Evolutionary conservation across 2,329 filamentous ascomycete genomes (phyloP).

Genomic region (Sarocladium strictum): DNA sequence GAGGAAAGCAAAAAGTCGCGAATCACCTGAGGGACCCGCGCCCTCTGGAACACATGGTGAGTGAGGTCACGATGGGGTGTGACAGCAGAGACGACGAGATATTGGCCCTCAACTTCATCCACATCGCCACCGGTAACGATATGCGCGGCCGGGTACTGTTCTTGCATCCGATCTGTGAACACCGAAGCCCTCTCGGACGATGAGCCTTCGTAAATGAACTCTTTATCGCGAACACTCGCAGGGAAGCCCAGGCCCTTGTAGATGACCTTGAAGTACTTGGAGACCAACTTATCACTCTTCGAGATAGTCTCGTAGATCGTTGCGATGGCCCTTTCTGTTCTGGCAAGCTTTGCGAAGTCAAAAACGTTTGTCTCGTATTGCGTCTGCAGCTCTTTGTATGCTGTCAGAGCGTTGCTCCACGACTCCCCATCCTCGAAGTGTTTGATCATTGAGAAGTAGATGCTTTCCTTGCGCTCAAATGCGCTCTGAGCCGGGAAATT

Average conservation of each 20-base stretch:
- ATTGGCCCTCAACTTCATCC: slow-evolving; percentile 86
- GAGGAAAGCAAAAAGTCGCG: slow-evolving; percentile 82
- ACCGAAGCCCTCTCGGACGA: slow-evolving; percentile 69
- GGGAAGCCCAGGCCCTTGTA: slow-evolving; percentile 91
- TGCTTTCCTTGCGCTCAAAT: slow-evolving; percentile 86
- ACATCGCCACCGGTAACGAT: slow-evolving; percentile 64
- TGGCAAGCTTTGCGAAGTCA: slow-evolving; percentile 86
- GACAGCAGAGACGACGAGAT: slow-evolving; percentile 74
- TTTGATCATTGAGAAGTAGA: slow-evolving; percentile 94
- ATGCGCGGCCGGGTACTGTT: slow-evolving; percentile 80
- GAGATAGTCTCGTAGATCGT: slow-evolving; percentile 85
- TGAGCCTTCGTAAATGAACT: slow-evolving; percentile 84
- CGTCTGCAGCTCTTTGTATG: slow-evolving; percentile 84
- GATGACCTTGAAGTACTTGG: slow-evolving; percentile 85
- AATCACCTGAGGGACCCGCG: slow-evolving; percentile 75
- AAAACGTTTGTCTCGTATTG: slow-evolving; percentile 88
- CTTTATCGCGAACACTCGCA: slow-evolving; percentile 73
- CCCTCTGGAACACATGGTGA: slow-evolving; percentile 81
- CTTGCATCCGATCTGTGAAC: slow-evolving; percentile 88
- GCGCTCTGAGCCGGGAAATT: slow-evolving; percentile 75
- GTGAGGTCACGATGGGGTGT: slow-evolving; percentile 74
- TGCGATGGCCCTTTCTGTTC: slow-evolving; percentile 84
- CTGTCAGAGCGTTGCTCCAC: slow-evolving; percentile 81
- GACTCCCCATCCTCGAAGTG: slow-evolving; percentile 91
- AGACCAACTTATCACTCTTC: slow-evolving; percentile 70